Base-by-base conservation (phyloP, 1,284 basidiomycete species). In the Ceratobasidium papillatum region DNA sequence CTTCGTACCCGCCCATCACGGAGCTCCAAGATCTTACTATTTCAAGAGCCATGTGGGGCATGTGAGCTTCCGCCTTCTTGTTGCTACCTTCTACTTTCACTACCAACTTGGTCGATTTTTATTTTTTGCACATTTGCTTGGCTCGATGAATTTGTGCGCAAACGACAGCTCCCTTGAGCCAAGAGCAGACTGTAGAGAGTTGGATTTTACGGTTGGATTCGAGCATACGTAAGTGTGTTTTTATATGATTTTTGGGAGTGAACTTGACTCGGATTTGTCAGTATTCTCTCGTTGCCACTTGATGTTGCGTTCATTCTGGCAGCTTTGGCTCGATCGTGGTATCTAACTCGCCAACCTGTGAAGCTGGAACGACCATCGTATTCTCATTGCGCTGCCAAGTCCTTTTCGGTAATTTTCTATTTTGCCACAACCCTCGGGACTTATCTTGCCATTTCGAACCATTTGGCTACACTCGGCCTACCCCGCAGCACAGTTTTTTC, bases 111-210 rank as follows among this genome's bases (percentile, higher is more conserved):
- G 14, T 14, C 38, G 38, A 41, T 14, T 41, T 5, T 41, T 41
- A 5, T 41, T 41, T 5, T 41, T 14, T 41, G 14, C 38, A 14
- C 7, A 5, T 41, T 14, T 41, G 38, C 5, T 41, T 14, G 38
- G n/a, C n/a, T n/a, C n/a, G 14, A 62, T 62, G 59, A 45, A 45
- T 25, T 45, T 62, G n/a, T 62, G 59, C 41, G 12, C 36, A 62
- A 62, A 62, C 38, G 59, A 62, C 27, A 36, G 38, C 7, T 11
- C 38, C 3, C 22, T 62, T 45, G 59, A 36, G 11, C 59, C 41
- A 25, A n/a, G 38, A 22, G 59, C 59, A 8, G 22, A 41, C 9
- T 62, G 59, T 45, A 36, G 59, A 19, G 22, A 36, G 22, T n/a
- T 62, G n/a, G 59, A 62, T 36, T 62, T 62, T 27, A 62, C 59